A percentile compares a stretch with the other conserved stretches of the same genome.
Evolutionary conservation across 2,329 filamentous ascomycete species (phyloP).

Genomic region (Nemania sp.): DNA sequence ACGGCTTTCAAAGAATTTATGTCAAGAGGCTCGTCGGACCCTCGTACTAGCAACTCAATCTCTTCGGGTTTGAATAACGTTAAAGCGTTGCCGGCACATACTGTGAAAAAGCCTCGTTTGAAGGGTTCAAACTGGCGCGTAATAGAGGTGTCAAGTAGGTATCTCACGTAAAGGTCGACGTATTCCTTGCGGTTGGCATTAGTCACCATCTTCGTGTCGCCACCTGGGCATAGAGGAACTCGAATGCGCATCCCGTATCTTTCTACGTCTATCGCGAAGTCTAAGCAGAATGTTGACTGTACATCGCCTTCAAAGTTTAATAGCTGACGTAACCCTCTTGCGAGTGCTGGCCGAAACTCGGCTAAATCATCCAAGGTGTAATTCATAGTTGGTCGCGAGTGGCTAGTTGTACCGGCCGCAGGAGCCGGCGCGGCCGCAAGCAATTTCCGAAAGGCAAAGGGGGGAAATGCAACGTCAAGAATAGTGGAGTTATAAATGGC

Average conservation of each 20-base stretch:
- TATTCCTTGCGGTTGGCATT: constrained; percentile 83
- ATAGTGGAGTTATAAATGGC: constrained; percentile 97
- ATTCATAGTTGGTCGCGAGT: constrained; percentile 64
- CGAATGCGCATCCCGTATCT: constrained; percentile 71
- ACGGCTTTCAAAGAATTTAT: constrained; percentile 75
- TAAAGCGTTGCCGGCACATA: constrained; percentile 85
- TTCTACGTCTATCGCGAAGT: constrained; percentile 78
- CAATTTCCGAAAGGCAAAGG: constrained; percentile 87
- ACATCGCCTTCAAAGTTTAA: constrained; percentile 86
- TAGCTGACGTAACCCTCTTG: constrained; percentile 73
- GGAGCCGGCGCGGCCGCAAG: constrained; percentile 73
- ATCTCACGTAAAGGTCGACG: constrained; percentile 80
- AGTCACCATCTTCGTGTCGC: constrained; percentile 77
- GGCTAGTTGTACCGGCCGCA: constrained; percentile 55
- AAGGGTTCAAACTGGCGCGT: constrained; percentile 88
- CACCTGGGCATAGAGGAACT: constrained; percentile 73
- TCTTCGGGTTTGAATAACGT: constrained; percentile 88
- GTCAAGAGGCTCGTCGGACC: constrained; percentile 82
- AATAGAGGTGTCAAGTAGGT: constrained; percentile 77
- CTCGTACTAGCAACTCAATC: constrained; percentile 83
- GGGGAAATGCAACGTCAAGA: constrained; percentile 82
- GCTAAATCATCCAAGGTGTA: constrained; percentile 82
- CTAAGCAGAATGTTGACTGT: constrained; percentile 75
- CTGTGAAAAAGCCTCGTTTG: constrained; percentile 90
- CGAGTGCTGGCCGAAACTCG: constrained; percentile 77